Base-by-base conservation (phyloP, 192 early-diverging fungal species). In the Podila horticola region DNA sequence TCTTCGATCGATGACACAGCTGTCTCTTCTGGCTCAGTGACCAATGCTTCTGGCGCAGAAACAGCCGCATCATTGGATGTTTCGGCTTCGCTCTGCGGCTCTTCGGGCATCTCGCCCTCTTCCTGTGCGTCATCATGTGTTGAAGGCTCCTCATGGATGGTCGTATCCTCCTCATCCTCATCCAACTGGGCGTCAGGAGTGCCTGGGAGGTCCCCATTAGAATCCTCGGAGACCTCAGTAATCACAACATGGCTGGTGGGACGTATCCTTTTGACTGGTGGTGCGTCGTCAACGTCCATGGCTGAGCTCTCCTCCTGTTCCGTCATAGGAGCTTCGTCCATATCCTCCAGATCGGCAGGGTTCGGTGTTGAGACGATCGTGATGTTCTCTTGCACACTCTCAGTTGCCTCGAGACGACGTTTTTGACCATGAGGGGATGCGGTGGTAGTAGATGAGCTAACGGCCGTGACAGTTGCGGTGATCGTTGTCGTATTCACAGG, bases 231-330 rank as follows among this genome's bases (percentile, higher is more conserved):
- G 9, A 81, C 41, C 15, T 81, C 77, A 24, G 77, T 73, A 28
- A 81, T 59, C 17, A 51, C 62, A 10, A 73, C 71, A 50, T 73
- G 61, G 22, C 77, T 81, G 34, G 65, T 73, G 33, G 77, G 77
- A 7, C 77, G 71, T 17, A 63, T 48, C 33, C 71, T 67, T 62
- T 81, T 81, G 24, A 73, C 67, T 7, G 77, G 77, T 2, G 77
- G 77, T 2, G 64, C 67, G 38, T 81, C 77, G n/a, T 81, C 77
- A 1, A 73, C 77, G 51, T 81, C 77, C 77, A 73, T 81, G 24
- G 71, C 57, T 34, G 66, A 64, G 41, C 30, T 24, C 30, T 73
- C 71, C 2, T 66, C 61, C 20, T 17, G 38, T 13, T 81, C 77
- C 7, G 58, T 51, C n/a, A 66, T 61, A 20, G 71, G 57, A 1